phyloP scores from a whole-genome alignment of 805 yeast species.

The Candida caryicola region DNA sequence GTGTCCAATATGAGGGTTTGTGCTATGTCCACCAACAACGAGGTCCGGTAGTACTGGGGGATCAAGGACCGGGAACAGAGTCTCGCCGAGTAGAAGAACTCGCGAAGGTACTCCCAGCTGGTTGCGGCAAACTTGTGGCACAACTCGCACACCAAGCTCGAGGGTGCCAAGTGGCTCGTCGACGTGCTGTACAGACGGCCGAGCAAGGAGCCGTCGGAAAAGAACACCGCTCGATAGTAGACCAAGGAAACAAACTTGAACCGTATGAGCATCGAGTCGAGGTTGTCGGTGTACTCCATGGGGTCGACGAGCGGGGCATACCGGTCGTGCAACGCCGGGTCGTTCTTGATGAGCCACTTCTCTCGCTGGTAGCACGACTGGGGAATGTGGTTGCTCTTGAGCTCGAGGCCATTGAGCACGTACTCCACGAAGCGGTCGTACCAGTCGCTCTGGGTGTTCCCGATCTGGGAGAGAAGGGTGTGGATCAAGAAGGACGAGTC shows the following conservation, averaged over 20 bases:
- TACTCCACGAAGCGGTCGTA: slow-evolving; percentile 30
- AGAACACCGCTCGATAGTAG: slow-evolving; percentile 17
- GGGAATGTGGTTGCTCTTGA: slow-evolving; percentile 14
- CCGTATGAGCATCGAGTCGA: slow-evolving; percentile 28
- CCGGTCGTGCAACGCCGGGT: slow-evolving; percentile 12
- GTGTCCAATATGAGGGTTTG: slow-evolving; percentile 11
- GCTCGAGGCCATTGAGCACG: slow-evolving; percentile 27
- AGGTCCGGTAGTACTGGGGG: slow-evolving; percentile 6
- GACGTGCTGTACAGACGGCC: background rate
- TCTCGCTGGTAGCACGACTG: slow-evolving; percentile 28
- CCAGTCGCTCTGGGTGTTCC: slow-evolving; percentile 21
- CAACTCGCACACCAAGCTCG: slow-evolving; percentile 11
- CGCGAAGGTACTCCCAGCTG: slow-evolving; percentile 11
- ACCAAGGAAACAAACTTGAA: slow-evolving; percentile 17
- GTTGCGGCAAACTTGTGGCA: slow-evolving; percentile 10
- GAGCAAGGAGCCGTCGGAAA: slow-evolving; percentile 10
- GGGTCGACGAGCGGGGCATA: slow-evolving; percentile 1
- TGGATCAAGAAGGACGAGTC: slow-evolving; percentile 7
- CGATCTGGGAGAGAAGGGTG: slow-evolving; percentile 21
- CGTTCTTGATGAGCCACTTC: slow-evolving; percentile 19
- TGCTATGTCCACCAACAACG: slow-evolving; percentile 10
- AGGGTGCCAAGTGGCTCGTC: slow-evolving; percentile 6
- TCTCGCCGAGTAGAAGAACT: slow-evolving; percentile 10
- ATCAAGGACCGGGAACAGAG: background rate
- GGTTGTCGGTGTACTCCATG: slow-evolving; percentile 20